Conservation (phyloP, 495 filamentous ascomycete species). For the Oleoguttula mirabilis region DNA sequence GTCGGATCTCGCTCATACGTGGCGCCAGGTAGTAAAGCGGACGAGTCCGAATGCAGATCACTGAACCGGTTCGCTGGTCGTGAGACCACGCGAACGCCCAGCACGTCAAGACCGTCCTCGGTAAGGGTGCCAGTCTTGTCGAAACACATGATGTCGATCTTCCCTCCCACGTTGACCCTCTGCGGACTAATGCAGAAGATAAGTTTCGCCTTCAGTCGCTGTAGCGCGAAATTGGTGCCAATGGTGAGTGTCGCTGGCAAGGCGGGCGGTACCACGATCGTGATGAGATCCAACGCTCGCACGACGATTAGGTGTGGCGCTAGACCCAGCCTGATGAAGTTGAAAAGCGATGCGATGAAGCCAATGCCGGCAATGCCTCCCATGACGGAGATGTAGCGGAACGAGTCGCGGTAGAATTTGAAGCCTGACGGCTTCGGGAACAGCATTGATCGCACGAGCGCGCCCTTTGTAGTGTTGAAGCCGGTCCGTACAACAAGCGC, state of each 20-base stretch:
- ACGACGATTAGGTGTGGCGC: conserved; percentile 84
- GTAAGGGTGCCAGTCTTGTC: conserved; percentile 98
- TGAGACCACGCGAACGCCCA: conserved; percentile 70
- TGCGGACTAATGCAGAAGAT: conserved; percentile 99
- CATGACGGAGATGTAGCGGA: conserved; percentile 97
- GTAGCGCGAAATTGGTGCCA: conserved; percentile 88
- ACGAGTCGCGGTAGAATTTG: conserved; percentile 96
- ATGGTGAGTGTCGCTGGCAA: conserved; percentile 95
- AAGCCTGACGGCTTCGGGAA: conserved; percentile 97
- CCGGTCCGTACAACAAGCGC: conserved; percentile 88
- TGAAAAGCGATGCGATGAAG: conserved; percentile 81
- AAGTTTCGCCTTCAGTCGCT: conserved; percentile 67
- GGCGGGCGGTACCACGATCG: conserved; percentile 93
- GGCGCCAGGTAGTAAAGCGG: conserved; percentile 43
- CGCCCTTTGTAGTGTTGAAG: conserved; percentile 95
- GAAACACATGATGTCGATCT: conserved; percentile 92
- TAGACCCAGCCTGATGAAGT: conserved; percentile 75
- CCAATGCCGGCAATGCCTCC: conserved; percentile 73
- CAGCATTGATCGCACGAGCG: conserved; percentile 93
- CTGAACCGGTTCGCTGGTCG: conserved; percentile 49
- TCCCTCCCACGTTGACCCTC: conserved; percentile 88
- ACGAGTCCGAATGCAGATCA: conserved; percentile 43
- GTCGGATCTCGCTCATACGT: conserved; percentile 43
- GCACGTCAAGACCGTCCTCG: conserved; percentile 91
- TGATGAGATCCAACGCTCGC: conserved; percentile 87